phyloP scores from a whole-genome alignment of 1,284 basidiomycete genomes.

The Tetrapyrgos nigripes region DNA sequence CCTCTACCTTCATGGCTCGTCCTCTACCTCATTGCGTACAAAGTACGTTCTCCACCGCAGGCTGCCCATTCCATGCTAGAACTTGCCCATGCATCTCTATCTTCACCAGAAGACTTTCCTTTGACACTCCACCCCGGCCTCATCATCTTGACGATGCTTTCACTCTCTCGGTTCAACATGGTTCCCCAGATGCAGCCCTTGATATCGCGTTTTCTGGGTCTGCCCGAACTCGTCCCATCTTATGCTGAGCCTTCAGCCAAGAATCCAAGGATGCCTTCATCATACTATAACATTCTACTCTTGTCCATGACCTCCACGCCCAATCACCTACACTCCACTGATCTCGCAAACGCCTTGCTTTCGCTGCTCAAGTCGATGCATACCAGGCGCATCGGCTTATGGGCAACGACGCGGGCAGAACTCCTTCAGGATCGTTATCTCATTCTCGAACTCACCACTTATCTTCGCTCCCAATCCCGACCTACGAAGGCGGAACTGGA shows the following conservation, averaged over 20 bases:
- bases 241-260: slow-evolving; percentile 21
- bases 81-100: slow-evolving; percentile 44
- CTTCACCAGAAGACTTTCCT: slow-evolving; percentile 28
- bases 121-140: slow-evolving; percentile 45
- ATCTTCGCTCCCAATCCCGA: neutral
- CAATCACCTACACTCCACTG: slow-evolving; percentile 36
- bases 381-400: slow-evolving; percentile 24
- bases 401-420: slow-evolving; percentile 5
- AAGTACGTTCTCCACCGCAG: slow-evolving; percentile 48
- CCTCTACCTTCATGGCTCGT: slow-evolving; percentile 58
- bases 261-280: slow-evolving; percentile 14
- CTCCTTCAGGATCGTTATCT: slow-evolving; percentile 5
- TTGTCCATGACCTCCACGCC: slow-evolving; percentile 53
- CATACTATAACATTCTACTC: slow-evolving; percentile 64
- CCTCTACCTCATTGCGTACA: slow-evolving; percentile 56
- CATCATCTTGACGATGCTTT: slow-evolving; percentile 52
- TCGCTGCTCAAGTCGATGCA: slow-evolving; percentile 54
- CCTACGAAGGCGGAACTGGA: neutral
- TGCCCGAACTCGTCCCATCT: slow-evolving; percentile 30
- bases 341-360: slow-evolving; percentile 46
- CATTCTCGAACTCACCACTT: neutral
- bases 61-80: slow-evolving; percentile 45
- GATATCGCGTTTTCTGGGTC: slow-evolving; percentile 50
- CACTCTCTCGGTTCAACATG: slow-evolving; percentile 56
- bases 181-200: slow-evolving; percentile 48